Evolutionary conservation across 495 filamentous ascomycete species (phyloP), one percentile per base, ranked within the genome.

Genomic region (Aspergillus heteromorphus): DNA sequence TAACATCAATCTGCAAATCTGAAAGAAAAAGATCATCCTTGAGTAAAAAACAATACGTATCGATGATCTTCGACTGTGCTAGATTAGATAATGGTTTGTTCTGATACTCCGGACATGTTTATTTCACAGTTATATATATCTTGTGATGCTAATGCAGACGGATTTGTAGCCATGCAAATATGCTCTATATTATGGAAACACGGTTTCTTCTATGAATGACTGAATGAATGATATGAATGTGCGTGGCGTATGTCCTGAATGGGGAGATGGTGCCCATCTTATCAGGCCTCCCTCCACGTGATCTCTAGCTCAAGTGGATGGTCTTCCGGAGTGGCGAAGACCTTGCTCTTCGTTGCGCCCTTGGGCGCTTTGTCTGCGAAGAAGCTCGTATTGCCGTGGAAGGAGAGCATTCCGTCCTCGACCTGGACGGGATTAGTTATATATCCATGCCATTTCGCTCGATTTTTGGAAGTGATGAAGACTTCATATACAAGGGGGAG

Each of bases 301-400:
- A 78, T 69, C 16, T 64, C 64, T 17, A 78, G 47, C 48, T 75
- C 68, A 45, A 78, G 63, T 9, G 61, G 59, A 57, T 76, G 73
- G 2, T 67, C 66, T 18, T 53, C 66, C 40, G 64, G 47, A 9
- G 69, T 65, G 25, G 65, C 65, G 45, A 64, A 78, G 18, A 78
- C 49, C 36, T 64, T 64, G 58, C 73, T 76, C 51, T 75, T 64
- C 8, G 63, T 64, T 4, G 54, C 59, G 8, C 82, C 83, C 53
- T 73, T 78, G 13, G 84, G 83, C 6, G 81, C 69, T 25, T 78
- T 78, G 29, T 77, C 73, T 1, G 83, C 81, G 57, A 78, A 87
- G 58, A 83, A 87, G 9, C 71, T 76, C 13, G 74, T 74, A 45
- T 70, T 79, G 23, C 69, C 78, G 4, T 63, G 30, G 53, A 80